Evolutionary conservation across 805 yeast species (phyloP), one percentile per base, ranked within the genome.

Genomic region (Candida pseudofarinosa): DNA sequence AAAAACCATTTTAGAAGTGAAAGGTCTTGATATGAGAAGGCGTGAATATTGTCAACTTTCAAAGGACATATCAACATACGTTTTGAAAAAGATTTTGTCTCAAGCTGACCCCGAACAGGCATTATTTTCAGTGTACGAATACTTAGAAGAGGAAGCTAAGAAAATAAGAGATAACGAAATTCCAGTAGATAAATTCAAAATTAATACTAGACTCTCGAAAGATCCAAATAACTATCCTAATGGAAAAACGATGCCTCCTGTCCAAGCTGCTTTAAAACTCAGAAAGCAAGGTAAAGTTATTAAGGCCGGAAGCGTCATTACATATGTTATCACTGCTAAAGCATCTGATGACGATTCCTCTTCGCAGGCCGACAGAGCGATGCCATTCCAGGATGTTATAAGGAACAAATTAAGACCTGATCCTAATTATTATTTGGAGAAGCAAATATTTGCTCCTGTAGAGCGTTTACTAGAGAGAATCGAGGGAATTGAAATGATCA

Each of bases 21-120:
- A 93, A 62, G 99, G 99, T 56, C 76, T 93, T 39, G 99, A 93
- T 70, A 83, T 93, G 95, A 82, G 79, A 58, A 89, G 99, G 63
- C 88, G 99, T 73, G 99, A 93, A 64, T 93, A 78, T 62, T 88
- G 97, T 68, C 95, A 89, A 39, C 67, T 93, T 39, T 88, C 98
- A 1, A 93, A 90, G 60, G 96, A 91, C 42, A 79, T 86, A 4
- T 88, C 97, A 1, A 79, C 81, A 5, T 81, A 74, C 60, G 86
- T 88, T 4, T 73, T 93, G 53, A 72, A 83, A 51, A 79, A 83
- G 49, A 68, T 91, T 35, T 70, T 91, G 16, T 76, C 85, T 6
- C 88, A 84, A 48, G 65, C 69, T 19, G 96, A 88, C 49, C 81
- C 89, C 1, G 91, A 88, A 52, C 81, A 79, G 23, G 88, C 93